Evolutionary conservation across 2,329 filamentous ascomycete genomes (phyloP).

Genomic region (Blastomyces silverae): DNA sequence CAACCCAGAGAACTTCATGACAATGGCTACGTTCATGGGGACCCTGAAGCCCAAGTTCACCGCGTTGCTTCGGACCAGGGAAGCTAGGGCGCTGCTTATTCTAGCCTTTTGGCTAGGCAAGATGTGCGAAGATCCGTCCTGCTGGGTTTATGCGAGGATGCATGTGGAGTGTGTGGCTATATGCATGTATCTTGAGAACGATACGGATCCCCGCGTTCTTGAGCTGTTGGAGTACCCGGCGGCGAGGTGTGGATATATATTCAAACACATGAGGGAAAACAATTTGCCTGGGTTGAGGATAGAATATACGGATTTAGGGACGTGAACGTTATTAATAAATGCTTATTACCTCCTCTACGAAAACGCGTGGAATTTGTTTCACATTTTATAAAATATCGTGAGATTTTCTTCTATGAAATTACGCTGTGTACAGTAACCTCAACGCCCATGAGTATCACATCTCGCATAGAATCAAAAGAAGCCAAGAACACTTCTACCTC

Average conservation of each 20-base stretch:
- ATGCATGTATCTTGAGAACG: conserved; percentile 33
- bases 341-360: not conserved
- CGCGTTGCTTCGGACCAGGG: conserved; percentile 28
- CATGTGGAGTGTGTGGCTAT: conserved; percentile 34
- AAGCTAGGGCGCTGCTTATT: conserved; percentile 31
- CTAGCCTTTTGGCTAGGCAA: conserved; percentile 34
- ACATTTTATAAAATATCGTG: not conserved
- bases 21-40: conserved; percentile 33
- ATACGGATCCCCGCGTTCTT: conserved; percentile 27
- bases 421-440: not conserved
- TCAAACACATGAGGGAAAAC: conserved; percentile 25
- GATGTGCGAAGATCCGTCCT: conserved; percentile 25
- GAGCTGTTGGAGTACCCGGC: conserved; percentile 32
- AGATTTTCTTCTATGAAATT: not conserved
- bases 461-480: no score
- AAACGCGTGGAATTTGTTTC: not conserved
- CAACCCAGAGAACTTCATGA: conserved; percentile 22
- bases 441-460: no score
- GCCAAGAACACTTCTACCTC: no score
- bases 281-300: not conserved
- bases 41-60: conserved; percentile 29
- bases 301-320: not conserved
- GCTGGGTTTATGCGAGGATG: conserved; percentile 30
- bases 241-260: conserved; percentile 29
- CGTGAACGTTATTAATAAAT: not conserved